Conservation (phyloP, 805 yeast genomes). For the Lipomyces sp. region DNA sequence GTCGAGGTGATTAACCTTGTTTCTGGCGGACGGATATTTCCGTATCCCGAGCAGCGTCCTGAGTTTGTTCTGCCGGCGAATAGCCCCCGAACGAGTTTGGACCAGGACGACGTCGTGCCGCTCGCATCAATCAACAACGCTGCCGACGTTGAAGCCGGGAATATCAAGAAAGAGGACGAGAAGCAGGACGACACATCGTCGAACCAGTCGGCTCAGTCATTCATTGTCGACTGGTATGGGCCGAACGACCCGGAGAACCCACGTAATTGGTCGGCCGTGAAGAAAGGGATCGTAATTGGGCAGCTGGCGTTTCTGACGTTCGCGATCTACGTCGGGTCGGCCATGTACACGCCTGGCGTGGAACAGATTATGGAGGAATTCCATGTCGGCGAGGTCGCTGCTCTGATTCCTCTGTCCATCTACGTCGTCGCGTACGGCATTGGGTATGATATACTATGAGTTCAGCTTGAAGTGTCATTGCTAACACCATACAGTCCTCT, state of each 20-base stretch:
- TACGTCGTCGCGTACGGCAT: conserved; percentile 61
- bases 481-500: conserved; percentile 42
- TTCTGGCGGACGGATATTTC: conserved; percentile 17
- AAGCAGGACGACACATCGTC: not conserved
- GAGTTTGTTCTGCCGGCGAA: conserved; percentile 4
- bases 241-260: conserved; percentile 43
- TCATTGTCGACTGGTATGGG: conserved; percentile 27
- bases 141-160: not conserved
- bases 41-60: conserved; percentile 17
- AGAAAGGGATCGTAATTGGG: conserved; percentile 42
- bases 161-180: not conserved
- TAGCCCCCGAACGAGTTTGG: too few relatives aligned
- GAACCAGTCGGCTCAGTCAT: not conserved
- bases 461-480: not conserved
- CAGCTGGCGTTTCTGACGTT: conserved; percentile 49
- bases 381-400: conserved; percentile 44
- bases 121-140: not conserved
- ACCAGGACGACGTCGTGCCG: conserved; percentile 2
- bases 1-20: conserved; percentile 15
- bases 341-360: conserved; percentile 54
- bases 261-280: conserved; percentile 49
- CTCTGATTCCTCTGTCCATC: conserved; percentile 51
- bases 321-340: conserved; percentile 55
- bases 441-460: conserved; percentile 1
- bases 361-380: conserved; percentile 47